These are phyloP conservation scores for Alternaria postmessia DNA, from an alignment of 2,329 filamentous ascomycete species.

Conservation along the genomic window DNA sequence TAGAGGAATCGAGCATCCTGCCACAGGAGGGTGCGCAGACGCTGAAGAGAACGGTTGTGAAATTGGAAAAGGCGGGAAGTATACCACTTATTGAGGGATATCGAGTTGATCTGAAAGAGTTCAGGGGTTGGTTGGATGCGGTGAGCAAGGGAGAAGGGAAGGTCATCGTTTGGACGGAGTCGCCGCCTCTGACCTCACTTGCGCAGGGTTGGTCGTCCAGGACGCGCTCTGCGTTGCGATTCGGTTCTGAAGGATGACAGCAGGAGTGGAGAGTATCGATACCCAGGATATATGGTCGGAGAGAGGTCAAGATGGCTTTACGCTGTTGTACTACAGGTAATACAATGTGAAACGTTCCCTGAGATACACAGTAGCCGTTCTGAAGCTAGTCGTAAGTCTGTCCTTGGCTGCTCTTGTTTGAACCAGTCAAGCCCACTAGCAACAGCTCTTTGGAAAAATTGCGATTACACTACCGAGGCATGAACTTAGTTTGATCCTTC, in stretches of 20 bases:
- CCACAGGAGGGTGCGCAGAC: slow-evolving; percentile 11
- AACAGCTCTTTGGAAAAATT: neutral
- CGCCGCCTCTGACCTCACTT: neutral
- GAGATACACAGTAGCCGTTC: neutral
- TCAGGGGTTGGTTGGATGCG: slow-evolving; percentile 28
- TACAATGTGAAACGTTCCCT: neutral
- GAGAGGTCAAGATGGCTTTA: neutral
- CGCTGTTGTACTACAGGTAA: neutral
- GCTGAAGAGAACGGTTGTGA: slow-evolving; percentile 25
- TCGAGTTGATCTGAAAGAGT: slow-evolving; percentile 26
- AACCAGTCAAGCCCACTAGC: neutral
- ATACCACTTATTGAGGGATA: slow-evolving; percentile 35
- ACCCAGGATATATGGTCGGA: neutral
- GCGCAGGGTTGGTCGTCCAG: neutral
- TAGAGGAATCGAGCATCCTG: neutral
- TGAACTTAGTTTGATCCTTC: neutral
- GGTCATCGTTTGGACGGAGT: slow-evolving; percentile 45
- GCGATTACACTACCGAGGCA: neutral
- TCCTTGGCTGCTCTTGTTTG: neutral
- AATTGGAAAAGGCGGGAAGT: slow-evolving; percentile 25
- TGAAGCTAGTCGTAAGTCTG: slow-evolving; percentile 1
- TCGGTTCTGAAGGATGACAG: neutral
- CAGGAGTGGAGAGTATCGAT: neutral
- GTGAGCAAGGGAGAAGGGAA: slow-evolving; percentile 35
- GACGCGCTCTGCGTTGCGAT: neutral